Conservation (phyloP, 371 early-diverging fungal species). For the Batrachochytrium dendrobatidis region DNA sequence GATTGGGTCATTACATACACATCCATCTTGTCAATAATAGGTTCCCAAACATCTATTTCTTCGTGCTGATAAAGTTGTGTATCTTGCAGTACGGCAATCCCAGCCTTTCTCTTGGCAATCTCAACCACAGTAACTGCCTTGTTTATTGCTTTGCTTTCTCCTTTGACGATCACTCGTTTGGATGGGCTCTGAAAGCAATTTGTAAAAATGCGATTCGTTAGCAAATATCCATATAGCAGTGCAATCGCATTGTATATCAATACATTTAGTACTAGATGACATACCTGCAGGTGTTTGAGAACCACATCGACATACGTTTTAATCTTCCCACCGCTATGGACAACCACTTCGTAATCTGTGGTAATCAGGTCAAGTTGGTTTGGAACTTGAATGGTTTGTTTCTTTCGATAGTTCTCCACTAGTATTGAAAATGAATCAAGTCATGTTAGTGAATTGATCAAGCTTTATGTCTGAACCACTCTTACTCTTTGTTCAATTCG, state of each 20-base stretch:
- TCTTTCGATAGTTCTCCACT: too few relatives aligned
- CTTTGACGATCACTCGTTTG: slow-evolving; percentile 7
- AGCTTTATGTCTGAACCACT: too few relatives aligned
- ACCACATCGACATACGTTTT: slow-evolving; percentile 6
- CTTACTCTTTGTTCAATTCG: too few relatives aligned
- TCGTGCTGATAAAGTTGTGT: slow-evolving; percentile 2
- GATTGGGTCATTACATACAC: not conserved
- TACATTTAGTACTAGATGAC: not conserved
- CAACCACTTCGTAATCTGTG: slow-evolving; percentile 8
- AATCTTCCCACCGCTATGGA: slow-evolving; percentile 10
- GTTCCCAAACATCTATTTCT: slow-evolving; percentile 23
- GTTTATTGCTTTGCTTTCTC: slow-evolving; percentile 46
- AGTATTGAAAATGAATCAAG: too few relatives aligned
- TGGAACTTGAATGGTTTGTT: too few relatives aligned
- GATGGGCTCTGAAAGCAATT: slow-evolving; percentile 1
- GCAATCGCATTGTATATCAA: not conserved
- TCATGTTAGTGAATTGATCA: too few relatives aligned
- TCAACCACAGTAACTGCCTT: slow-evolving; percentile 61
- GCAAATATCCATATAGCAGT: not conserved
- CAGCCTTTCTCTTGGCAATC: slow-evolving; percentile 49
- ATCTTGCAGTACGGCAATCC: not conserved
- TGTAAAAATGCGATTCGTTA: not conserved
- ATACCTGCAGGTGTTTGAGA: slow-evolving; percentile 8
- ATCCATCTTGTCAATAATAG: slow-evolving; percentile 14
- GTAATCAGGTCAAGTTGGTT: too few relatives aligned